phyloP scores from a whole-genome alignment of 176 grass and related monocot genomes.

The Melocanna baccifera region DNA sequence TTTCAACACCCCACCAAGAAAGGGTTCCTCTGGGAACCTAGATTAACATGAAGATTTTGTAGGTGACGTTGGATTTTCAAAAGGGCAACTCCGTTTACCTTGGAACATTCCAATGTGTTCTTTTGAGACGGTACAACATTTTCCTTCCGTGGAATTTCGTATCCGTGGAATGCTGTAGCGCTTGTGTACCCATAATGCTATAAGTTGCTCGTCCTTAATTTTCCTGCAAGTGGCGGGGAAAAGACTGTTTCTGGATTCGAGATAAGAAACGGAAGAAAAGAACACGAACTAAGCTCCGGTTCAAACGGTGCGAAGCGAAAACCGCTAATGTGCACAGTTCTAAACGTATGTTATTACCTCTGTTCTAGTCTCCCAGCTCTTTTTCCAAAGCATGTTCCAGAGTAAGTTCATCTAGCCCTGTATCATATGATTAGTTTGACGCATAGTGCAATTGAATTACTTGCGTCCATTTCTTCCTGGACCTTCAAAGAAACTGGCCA shows the following conservation, averaged over 20 bases:
- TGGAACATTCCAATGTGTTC: not conserved
- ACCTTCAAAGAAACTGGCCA: not conserved
- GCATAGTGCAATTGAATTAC: slow-evolving; percentile 11
- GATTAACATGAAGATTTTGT: not conserved
- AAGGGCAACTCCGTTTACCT: not conserved
- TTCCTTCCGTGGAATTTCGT: not conserved
- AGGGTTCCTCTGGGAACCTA: not conserved
- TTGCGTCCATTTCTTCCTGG: not conserved
- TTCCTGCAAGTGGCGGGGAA: not conserved
- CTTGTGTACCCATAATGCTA: not conserved
- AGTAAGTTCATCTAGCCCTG: not conserved
- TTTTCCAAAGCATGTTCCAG: slow-evolving; percentile 4
- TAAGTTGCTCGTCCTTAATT: not conserved
- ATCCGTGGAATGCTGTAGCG: not conserved
- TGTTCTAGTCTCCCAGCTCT: not conserved
- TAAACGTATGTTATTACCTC: not conserved
- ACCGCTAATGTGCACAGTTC: not conserved
- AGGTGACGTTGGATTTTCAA: not conserved
- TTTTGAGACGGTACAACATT: not conserved
- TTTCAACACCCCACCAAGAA: too few relatives aligned
- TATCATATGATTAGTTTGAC: slow-evolving; percentile 1
- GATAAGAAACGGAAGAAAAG: not conserved
- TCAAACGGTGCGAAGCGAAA: not conserved
- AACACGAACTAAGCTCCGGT: not conserved
- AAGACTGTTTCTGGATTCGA: not conserved